These are phyloP conservation scores for Halenospora varia DNA, from an alignment of 495 filamentous ascomycete genomes.

Conservation along the genomic window DNA sequence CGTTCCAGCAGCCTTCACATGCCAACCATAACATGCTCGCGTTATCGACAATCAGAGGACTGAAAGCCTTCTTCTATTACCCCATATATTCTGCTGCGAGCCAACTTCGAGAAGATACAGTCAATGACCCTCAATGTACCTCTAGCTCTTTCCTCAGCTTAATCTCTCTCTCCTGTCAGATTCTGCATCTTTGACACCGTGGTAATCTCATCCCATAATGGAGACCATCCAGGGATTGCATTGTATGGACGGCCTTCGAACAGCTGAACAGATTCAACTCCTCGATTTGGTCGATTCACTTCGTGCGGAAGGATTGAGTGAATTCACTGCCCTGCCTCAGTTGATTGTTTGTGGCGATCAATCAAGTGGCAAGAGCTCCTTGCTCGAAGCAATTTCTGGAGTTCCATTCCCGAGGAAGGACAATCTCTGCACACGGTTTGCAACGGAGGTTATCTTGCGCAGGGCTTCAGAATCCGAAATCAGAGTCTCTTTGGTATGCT, in stretches of 20 bases:
- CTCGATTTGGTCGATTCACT: slow-evolving; percentile 55
- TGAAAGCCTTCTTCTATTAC: no score
- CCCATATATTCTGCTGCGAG: no score
- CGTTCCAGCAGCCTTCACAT: no score
- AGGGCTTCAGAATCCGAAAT: slow-evolving; percentile 23
- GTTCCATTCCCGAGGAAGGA: slow-evolving; percentile 53
- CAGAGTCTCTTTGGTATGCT: slow-evolving; percentile 7
- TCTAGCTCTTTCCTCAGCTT: no score
- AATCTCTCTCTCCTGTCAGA: no score
- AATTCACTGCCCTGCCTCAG: slow-evolving; percentile 55
- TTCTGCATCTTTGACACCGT: no score
- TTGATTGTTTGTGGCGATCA: slow-evolving; percentile 64
- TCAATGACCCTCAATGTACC: no score
- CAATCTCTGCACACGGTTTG: slow-evolving; percentile 52
- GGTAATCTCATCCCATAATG: no score
- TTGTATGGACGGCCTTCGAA: slow-evolving; percentile 1
- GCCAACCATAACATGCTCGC: no score
- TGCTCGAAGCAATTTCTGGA: slow-evolving; percentile 62
- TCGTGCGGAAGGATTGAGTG: slow-evolving; percentile 51
- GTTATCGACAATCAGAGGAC: no score
- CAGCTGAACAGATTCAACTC: slow-evolving; percentile 26
- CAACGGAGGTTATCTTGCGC: slow-evolving; percentile 52
- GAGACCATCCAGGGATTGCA: neutral
- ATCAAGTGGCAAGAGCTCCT: slow-evolving; percentile 60
- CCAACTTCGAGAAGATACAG: no score